Base-by-base conservation (phyloP, 306 rosid genomes). In the Carpinus viminea region DNA sequence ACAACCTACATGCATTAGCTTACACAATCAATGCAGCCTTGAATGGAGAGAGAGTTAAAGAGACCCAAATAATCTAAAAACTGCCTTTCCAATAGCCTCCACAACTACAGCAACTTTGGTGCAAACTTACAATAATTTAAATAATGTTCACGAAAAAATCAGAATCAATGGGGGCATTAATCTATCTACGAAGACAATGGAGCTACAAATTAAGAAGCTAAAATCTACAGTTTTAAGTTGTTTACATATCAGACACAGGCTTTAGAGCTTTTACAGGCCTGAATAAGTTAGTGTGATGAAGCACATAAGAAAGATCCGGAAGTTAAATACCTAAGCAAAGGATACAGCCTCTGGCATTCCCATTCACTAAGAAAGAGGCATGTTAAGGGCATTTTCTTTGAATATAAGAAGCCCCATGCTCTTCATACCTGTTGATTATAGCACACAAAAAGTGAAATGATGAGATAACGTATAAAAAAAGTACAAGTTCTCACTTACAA, bases 351-450 rank as follows among this genome's bases (percentile, higher is more conserved):
- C n/a, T n/a, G n/a, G n/a, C n/a, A n/a, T n/a, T n/a, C n/a, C n/a
- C n/a, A n/a, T n/a, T n/a, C n/a, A n/a, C n/a, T 21, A 57, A n/a
- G 48, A 50, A 16, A 61, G 47, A 61, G 8, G 24, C 60, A 79
- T 12, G 72, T 86, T 81, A 95, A 31, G 99, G 97, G 87, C 98
- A 95, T 77, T 93, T 95, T 89, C 99, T 89, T 78, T 93, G 99
- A 74, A 95, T 83, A 74, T 91, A 95, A 18, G 99, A 90, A 83
- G 99, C 98, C 53, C 99, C 99, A 76, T 95, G 99, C 88, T 95
- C 99, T 84, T 95, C 99, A 38, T 90, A 95, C 96, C 99, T 95
- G 83, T 81, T 73, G 71, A 71, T 78, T 6, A 71, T 78, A 8
- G 36, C 74, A 68, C 47, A 70, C 64, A 72, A 20, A 69, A 75